Base-by-base conservation (phyloP, 495 filamentous ascomycete genomes). In the Clohesyomyces aquaticus region DNA sequence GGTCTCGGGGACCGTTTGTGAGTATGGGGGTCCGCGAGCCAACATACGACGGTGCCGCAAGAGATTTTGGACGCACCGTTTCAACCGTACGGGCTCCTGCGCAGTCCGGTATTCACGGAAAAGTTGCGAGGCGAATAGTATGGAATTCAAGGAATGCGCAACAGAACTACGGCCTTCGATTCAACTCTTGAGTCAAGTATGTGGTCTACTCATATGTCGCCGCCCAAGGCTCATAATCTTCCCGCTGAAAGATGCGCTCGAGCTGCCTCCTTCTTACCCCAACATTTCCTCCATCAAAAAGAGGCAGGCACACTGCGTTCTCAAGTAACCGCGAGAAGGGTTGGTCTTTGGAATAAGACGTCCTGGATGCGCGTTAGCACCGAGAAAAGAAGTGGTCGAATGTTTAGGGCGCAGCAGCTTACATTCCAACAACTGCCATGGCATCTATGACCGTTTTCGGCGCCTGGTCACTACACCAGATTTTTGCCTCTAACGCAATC, bases 201-300 rank as follows among this genome's bases (percentile, higher is more conserved):
- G 32, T 6, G 32, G 14, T 6, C 32, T 38, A 38, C 22, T 21
- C 27, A 45, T 65, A 70, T 26, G 75, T 70, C 9, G 70, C 64
- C 0, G 62, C 72, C 73, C 72, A 76, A 18, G 81, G 72, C 61
- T 81, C 74, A 69, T 84, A 84, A 21, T 71, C 77, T 4, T 78
- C 71, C 12, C 67, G 68, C 41, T 77, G 63, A 69, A 85, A 78
- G 10, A 84, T 65, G 32, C 76, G 73, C 58, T 85, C 77, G 55
- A 85, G 58, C 57, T 82, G 78, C 18, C 82, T 71, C 46, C 82
- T 75, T 51, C 82, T 66, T 10, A 85, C 75, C 0, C 82, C 82
- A 16, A 85, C 76, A 71, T 85, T 85, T 2, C 83, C 82, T 1
- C 82, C 81, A 61, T 82, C 81, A 55, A 83, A 82, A 18, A 83